Percentiles rank a stretch among this genome's conserved stretches.
Conservation (phyloP, 352 stramenopile species). For the Thraustotheca clavata region DNA sequence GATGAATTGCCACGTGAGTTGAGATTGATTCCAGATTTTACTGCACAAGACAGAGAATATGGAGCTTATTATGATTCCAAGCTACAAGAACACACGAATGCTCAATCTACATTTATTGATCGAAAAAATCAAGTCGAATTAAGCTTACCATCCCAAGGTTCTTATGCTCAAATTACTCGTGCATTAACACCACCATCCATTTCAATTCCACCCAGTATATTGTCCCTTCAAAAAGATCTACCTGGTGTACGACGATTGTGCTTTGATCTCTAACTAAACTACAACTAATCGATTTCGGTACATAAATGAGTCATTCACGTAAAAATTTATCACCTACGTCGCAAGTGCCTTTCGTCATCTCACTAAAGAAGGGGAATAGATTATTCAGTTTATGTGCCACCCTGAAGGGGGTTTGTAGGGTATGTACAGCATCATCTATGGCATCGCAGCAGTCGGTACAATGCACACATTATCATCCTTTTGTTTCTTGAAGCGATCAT, state of each 20-base stretch:
- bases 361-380: too few species aligned
- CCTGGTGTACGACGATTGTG: background rate
- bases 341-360: too few species aligned
- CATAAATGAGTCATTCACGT: background rate
- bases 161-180: background rate
- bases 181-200: background rate
- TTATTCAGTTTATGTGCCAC: background rate
- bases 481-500: slow-evolving; percentile 23
- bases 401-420: background rate
- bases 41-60: background rate
- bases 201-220: background rate
- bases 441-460: background rate
- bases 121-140: background rate
- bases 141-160: background rate
- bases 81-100: background rate
- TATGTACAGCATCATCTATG: background rate
- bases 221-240: background rate
- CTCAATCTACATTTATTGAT: too few species aligned
- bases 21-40: background rate
- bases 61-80: background rate
- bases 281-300: background rate
- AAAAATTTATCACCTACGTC: background rate
- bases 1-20: background rate
- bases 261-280: background rate
- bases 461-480: slow-evolving; percentile 12